These are phyloP conservation scores for Moesziomyces sp. DNA, from an alignment of 1,284 basidiomycete species.

Conservation along the genomic window DNA sequence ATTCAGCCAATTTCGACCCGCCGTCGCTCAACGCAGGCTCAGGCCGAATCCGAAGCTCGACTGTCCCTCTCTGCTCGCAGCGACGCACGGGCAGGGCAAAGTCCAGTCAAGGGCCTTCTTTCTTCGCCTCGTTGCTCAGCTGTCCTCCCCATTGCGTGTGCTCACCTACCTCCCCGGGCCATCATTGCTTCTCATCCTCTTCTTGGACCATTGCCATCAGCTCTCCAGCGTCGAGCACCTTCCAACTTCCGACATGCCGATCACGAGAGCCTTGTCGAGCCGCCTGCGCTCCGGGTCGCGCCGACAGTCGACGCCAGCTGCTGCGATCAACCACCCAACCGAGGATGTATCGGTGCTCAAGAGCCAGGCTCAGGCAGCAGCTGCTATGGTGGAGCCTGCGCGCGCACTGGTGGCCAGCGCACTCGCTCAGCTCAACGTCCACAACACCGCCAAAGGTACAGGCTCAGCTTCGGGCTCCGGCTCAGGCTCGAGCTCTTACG, in stretches of 20 bases:
- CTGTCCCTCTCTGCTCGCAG: too few relatives aligned
- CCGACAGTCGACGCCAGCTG: constrained; percentile 8
- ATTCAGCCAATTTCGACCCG: constrained; percentile 1
- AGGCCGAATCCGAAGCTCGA: too few relatives aligned
- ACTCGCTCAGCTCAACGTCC: constrained; percentile 27
- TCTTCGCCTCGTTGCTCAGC: too few relatives aligned
- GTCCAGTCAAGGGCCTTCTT: not conserved
- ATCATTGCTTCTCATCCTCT: too few relatives aligned
- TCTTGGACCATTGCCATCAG: too few relatives aligned
- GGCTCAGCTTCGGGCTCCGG: not conserved
- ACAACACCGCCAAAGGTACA: constrained; percentile 15
- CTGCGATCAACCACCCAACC: constrained; percentile 3
- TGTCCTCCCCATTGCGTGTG: too few relatives aligned
- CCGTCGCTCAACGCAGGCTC: too few relatives aligned
- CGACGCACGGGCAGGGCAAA: too few relatives aligned
- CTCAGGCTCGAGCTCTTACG: not conserved
- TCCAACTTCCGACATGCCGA: constrained; percentile 22
- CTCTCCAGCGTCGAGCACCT: too few relatives aligned
- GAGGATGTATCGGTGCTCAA: constrained; percentile 27
- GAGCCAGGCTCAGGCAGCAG: constrained; percentile 11
- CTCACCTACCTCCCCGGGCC: too few relatives aligned
- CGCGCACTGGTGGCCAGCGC: constrained; percentile 27
- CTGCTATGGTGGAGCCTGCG: constrained; percentile 1
- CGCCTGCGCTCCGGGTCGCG: constrained; percentile 26
- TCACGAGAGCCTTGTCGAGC: constrained; percentile 39